Evolutionary conservation across 192 early-diverging fungal genomes (phyloP), one percentile per base, ranked within the genome.

Genomic region (Podila verticillata): DNA sequence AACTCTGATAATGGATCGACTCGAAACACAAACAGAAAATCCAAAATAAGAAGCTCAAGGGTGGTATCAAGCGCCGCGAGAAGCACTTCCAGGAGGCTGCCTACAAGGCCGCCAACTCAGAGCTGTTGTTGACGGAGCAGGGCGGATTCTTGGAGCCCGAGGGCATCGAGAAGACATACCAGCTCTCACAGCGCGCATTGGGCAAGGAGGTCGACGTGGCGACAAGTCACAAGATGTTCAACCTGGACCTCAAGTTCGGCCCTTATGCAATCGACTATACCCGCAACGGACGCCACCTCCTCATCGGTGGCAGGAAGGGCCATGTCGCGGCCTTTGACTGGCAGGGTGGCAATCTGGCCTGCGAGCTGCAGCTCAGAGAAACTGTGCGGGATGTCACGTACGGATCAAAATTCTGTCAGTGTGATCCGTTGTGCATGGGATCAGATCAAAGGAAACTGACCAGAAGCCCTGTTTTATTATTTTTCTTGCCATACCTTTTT

Each of bases 281-380:
- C 34, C 89, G 91, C 13, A 96, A 97, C 79, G 96, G 96, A 59
- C 80, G 84, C 35, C 81, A 90, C 67, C 60, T 96, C 77, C 74
- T 96, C 36, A 81, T 96, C 28, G 95, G 92, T 61, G 95, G 94
- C 8, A 74, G 84, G 20, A 92, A 92, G 68, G 97, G 97, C 17
- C 97, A 99, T 72, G 69, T 99, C 67, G 95, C 95, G 4, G 91
- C 92, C 1, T 93, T 98, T 82, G 94, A 98, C 74, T 99, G 97
- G 97, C 89, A 93, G 63, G 86, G 73, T 35, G 92, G 92, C n/a
- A 90, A 84, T 34, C 83, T 96, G 24, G 89, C 80, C 13, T 92
- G 88, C 74, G 97, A 99, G 72, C 64, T 96, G 39, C 94, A 97
- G 68, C 84, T 99, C 47, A 90, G 89, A 35, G 97, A 99, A 82